Conservation (phyloP, 2,329 filamentous ascomycete genomes). For the Orbilia javanica region DNA sequence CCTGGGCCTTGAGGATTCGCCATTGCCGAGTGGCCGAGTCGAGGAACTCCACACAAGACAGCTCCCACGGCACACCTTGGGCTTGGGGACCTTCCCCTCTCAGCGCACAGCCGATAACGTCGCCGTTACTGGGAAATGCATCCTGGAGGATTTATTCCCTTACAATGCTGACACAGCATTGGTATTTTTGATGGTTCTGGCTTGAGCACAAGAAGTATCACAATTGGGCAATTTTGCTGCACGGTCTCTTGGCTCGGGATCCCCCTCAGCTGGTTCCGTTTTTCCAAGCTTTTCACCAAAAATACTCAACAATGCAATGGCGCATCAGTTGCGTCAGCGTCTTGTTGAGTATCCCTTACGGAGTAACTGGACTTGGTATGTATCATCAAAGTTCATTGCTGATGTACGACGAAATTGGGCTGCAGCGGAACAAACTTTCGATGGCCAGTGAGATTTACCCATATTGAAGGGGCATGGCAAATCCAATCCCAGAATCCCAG, state of each 20-base stretch:
- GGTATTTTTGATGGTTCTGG: background rate
- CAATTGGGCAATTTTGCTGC: conserved; percentile 39
- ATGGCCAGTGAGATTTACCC: conserved; percentile 55
- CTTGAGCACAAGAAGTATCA: conserved; percentile 20
- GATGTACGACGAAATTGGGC: conserved; percentile 51
- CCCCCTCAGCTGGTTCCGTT: conserved; percentile 21
- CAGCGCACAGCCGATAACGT: conserved; percentile 47
- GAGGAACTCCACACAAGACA: conserved; percentile 53
- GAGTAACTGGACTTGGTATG: conserved; percentile 23
- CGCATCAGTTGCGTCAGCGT: conserved; percentile 55
- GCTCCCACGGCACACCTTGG: conserved; percentile 30
- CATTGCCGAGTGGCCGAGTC: conserved; percentile 52
- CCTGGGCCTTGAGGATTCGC: conserved; percentile 39
- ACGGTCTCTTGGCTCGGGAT: conserved; percentile 30
- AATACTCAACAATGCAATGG: conserved; percentile 36
- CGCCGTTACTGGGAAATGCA: conserved; percentile 43
- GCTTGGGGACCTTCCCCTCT: conserved; percentile 52
- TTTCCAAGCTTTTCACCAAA: conserved; percentile 41
- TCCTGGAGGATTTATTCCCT: conserved; percentile 19
- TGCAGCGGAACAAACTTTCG: conserved; percentile 35
- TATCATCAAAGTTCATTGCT: conserved; percentile 26
- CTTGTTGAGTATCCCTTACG: conserved; percentile 17
- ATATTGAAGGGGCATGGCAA: conserved; percentile 58
- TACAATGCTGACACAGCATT: conserved; percentile 21
- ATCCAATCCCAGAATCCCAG: conserved; percentile 45